Base-by-base conservation (phyloP, 2,329 filamentous ascomycete genomes). In the Pseudocercospora fijiensis region DNA sequence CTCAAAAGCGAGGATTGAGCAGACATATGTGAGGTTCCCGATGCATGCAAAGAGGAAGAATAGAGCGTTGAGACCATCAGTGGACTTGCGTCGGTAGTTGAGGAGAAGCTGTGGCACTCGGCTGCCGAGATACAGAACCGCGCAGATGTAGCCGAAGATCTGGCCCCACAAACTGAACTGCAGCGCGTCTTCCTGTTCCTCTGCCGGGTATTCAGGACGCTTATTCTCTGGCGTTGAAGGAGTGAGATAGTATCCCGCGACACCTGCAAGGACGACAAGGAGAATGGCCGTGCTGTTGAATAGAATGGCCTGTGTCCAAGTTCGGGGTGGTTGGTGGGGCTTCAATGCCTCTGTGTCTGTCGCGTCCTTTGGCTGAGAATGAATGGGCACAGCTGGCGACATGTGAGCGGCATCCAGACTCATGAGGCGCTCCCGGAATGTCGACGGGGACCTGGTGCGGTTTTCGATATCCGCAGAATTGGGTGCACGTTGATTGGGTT, bases 1-100 rank as follows among this genome's bases (percentile, higher is more conserved):
- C 64, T 93, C 91, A 73, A 92, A 98, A 0, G 92, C 93, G 67
- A 98, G 84, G 70, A 99, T 98, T 41, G 89, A 93, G 41, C 96
- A 81, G 18, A 97, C 93, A 73, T 96, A 98, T 0, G 93, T 97
- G 68, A 96, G 77, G 76, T 99, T 99, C 1, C 95, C 95, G 5
- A 98, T 86, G 75, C 94, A 98, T 4, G 95, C 95, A 76, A 99
- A 98, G 22, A 98, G 82, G 80, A 98, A 98, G 79, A 98, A 99
- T 10, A 98, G 84, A 79, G 97, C 88, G 68, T 90, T 94, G 20
- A 99, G 89, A 3, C 95, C 95, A 61, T 98, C 93, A 0, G 93
- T 97, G 49, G 89, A 93, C 80, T 96, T 96, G 67, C 95, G 89
- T 20, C 91, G 87, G 80, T 91, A 96, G 78, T 98, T 99, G 59